Percentiles rank a stretch among this genome's conserved stretches.
Conservation (phyloP, 1,139 yeast genomes). For the Taphrina populina region DNA sequence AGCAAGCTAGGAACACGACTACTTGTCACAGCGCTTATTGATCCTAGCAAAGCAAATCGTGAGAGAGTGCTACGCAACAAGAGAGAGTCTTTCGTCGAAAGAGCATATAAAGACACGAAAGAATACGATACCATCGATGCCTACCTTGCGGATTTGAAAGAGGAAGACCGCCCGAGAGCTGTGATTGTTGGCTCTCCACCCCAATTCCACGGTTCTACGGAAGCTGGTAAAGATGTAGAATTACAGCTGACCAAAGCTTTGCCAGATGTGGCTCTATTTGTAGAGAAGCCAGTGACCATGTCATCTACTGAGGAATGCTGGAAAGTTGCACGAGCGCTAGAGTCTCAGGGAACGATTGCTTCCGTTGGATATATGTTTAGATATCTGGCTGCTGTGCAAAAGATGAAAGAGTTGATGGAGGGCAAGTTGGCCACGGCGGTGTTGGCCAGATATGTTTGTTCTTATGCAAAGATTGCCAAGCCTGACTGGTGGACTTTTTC, state of each 20-base stretch:
- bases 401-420: constrained; percentile 39
- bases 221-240: constrained; percentile 38
- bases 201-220: constrained; percentile 39
- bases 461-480: constrained; percentile 39
- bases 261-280: constrained; percentile 38
- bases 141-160: constrained; percentile 35
- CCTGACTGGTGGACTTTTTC: constrained; percentile 40
- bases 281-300: constrained; percentile 40
- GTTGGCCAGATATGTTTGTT: constrained; percentile 39
- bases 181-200: constrained; percentile 40
- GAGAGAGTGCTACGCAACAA: constrained; percentile 37
- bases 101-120: constrained; percentile 36
- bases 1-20: constrained; percentile 39
- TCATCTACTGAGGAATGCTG: constrained; percentile 39
- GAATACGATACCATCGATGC: constrained; percentile 36
- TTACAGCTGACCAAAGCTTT: constrained; percentile 34
- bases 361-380: constrained; percentile 41
- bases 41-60: constrained; percentile 38
- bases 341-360: constrained; percentile 30
- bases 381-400: constrained; percentile 40
- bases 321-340: constrained; percentile 34
- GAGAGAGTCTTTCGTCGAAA: constrained; percentile 34
- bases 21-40: constrained; percentile 39
- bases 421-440: constrained; percentile 38
- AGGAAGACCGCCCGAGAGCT: constrained; percentile 37